phyloP scores from a whole-genome alignment of 2,329 filamentous ascomycete genomes.

The Blastomyces silverae region DNA sequence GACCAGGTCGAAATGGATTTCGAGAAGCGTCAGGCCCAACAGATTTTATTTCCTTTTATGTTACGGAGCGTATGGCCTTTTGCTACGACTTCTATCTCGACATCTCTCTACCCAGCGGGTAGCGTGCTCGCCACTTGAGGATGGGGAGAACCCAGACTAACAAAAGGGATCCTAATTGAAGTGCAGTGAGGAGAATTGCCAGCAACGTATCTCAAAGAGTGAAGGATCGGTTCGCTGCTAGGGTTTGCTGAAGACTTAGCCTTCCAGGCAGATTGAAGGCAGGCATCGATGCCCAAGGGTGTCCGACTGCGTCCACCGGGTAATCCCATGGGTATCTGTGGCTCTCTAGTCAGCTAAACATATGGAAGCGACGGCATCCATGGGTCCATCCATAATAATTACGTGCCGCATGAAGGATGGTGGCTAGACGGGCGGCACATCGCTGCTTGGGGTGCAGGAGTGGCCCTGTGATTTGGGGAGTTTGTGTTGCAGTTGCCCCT shows the following conservation, averaged over 20 bases:
- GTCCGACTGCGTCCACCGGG: background rate
- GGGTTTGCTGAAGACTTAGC: background rate
- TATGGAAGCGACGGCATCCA: background rate
- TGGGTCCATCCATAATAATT: background rate
- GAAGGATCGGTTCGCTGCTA: background rate
- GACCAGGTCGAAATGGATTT: background rate
- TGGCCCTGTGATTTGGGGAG: background rate
- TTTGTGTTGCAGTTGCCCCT: background rate
- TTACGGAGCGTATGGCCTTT: background rate
- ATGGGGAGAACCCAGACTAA: background rate
- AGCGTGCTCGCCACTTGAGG: background rate
- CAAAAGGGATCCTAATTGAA: background rate
- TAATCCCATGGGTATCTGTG: background rate
- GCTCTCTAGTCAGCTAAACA: background rate
- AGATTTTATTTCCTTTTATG: background rate
- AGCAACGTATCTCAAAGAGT: background rate
- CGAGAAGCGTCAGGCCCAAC: background rate
- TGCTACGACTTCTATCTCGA: background rate
- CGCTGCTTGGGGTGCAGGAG: background rate
- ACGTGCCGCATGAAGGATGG: background rate
- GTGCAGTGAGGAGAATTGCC: background rate
- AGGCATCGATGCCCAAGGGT: background rate
- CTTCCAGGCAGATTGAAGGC: background rate
- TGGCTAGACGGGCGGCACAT: background rate
- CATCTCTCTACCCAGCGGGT: background rate